A percentile compares a stretch with the other conserved stretches of the same genome.
These are phyloP conservation scores for Saccharomycopsis hybrid DNA, from an alignment of 1,139 yeast species.

Conservation along the genomic window DNA sequence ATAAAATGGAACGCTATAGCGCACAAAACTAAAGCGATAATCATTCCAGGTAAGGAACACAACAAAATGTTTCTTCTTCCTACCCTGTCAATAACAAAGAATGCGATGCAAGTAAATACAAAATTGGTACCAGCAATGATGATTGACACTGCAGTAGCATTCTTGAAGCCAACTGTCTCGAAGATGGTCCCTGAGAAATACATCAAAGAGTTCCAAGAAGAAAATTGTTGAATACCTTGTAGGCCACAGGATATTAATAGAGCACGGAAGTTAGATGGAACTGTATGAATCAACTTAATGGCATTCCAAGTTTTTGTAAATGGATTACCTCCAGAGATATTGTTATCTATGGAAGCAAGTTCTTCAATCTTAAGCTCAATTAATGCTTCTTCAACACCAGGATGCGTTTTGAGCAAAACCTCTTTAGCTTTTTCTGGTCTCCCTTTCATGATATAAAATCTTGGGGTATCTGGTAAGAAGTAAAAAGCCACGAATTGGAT, in stretches of 20 bases:
- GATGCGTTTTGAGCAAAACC: constrained; percentile 56
- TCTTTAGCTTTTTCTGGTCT: constrained; percentile 55
- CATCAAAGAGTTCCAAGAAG: constrained; percentile 93
- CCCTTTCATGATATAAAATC: constrained; percentile 73
- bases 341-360: constrained; percentile 47
- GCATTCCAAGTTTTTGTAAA: constrained; percentile 52
- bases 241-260: constrained; percentile 82
- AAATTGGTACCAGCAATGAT: constrained; percentile 93
- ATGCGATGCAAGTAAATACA: constrained; percentile 74
- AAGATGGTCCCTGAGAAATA: constrained; percentile 88
- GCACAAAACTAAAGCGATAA: constrained; percentile 60
- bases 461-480: constrained; percentile 91
- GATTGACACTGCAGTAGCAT: constrained; percentile 88
- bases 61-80: constrained; percentile 80
- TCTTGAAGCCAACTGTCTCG: constrained; percentile 76
- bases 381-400: constrained; percentile 47
- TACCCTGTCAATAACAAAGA: constrained; percentile 72
- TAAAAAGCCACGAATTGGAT: constrained; percentile 67
- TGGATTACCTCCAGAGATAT: constrained; percentile 56
- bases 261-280: constrained; percentile 82
- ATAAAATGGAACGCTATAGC: constrained; percentile 86
- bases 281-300: constrained; percentile 60
- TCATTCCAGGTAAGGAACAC: constrained; percentile 74
- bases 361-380: constrained; percentile 55
- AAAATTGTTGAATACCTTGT: constrained; percentile 92